Evolutionary conservation across 2,329 filamentous ascomycete genomes (phyloP), one percentile per base, ranked within the genome.

Genomic region (Cadophora malorum): DNA sequence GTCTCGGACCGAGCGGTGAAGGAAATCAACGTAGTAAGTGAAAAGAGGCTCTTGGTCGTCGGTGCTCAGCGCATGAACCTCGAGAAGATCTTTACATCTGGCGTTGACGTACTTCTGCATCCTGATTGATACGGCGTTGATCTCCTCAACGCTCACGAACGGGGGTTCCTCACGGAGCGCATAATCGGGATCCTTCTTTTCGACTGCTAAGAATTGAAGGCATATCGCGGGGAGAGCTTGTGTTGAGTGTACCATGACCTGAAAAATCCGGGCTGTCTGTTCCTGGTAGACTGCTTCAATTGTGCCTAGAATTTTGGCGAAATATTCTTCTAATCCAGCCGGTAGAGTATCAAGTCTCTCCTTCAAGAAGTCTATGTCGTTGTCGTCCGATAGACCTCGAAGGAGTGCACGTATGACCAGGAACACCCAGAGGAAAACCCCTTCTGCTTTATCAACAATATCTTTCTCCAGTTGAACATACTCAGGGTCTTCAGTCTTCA

Each of bases 251-350:
- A 65, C 19, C 14, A 38, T 31, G 45, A 72, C 21, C 31, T 52
- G 45, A 16, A 74, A 23, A 64, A 47, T 55, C 63, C 28, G 63
- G 1, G 72, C 67, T 4, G 71, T 63, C 19, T 72, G 63, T 33
- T 70, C 38, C 33, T 33, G 45, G 49, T 73, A 73, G 38, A 72
- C n/a, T 0, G 49, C 12, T 14, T 69, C 67, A 41, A 76, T 62
- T 14, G 55, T 65, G 6, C 69, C 33, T 1, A 77, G 53, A 21
- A 76, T 74, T 14, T 69, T 64, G 0, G 64, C 16, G 66, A 72
- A 76, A 23, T 72, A 67, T 6, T 63, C 33, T 33, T 76, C 70
- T 3, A 77, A 56, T 25, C 72, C 74, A 2, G 56, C 8, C 1
- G 75, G 76, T 12, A 74, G 33, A 5, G 31, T 21, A 3, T 67